These are phyloP conservation scores for Petunia axillaris DNA, from an alignment of 257 asterid species.

Conservation along the genomic window DNA sequence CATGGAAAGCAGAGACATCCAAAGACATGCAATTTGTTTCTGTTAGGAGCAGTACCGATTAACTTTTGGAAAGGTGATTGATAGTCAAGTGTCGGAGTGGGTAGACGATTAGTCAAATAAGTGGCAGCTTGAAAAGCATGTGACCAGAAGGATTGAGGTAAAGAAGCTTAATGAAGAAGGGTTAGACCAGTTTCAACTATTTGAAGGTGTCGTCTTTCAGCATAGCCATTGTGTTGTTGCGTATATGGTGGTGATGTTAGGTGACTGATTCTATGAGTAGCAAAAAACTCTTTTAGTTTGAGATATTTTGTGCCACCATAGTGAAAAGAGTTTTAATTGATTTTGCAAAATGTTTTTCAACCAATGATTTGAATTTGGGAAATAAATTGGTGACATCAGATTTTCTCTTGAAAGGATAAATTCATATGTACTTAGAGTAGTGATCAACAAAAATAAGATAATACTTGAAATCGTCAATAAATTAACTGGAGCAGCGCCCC, in stretches of 20 bases:
- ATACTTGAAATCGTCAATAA: conserved; percentile 21
- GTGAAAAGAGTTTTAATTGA: not conserved
- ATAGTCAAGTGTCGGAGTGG: not conserved
- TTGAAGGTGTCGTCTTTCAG: conserved; percentile 5
- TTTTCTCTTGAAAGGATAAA: conserved; percentile 8
- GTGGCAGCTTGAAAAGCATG: not conserved
- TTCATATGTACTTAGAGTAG: conserved; percentile 2
- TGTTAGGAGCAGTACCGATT: not conserved
- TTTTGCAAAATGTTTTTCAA: not conserved
- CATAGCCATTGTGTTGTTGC: conserved; percentile 17
- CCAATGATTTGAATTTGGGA: not conserved
- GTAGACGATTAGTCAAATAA: conserved; percentile 25
- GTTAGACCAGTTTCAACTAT: conserved; percentile 26
- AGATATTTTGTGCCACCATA: conserved; percentile 14
- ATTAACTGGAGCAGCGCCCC: not conserved
- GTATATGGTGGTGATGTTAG: conserved; percentile 18
- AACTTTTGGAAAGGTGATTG: not conserved
- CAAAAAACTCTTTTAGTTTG: not conserved
- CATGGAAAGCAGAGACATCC: conserved; percentile 29
- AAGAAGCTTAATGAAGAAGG: not conserved
- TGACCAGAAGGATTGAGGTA: not conserved
- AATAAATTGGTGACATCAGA: not conserved
- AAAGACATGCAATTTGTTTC: conserved; percentile 6
- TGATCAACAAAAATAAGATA: conserved; percentile 22
- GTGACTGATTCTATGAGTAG: not conserved